Evolutionary conservation across 192 early-diverging fungal species (phyloP), one percentile per base, ranked within the genome.

Genomic region (Piromyces sp.): DNA sequence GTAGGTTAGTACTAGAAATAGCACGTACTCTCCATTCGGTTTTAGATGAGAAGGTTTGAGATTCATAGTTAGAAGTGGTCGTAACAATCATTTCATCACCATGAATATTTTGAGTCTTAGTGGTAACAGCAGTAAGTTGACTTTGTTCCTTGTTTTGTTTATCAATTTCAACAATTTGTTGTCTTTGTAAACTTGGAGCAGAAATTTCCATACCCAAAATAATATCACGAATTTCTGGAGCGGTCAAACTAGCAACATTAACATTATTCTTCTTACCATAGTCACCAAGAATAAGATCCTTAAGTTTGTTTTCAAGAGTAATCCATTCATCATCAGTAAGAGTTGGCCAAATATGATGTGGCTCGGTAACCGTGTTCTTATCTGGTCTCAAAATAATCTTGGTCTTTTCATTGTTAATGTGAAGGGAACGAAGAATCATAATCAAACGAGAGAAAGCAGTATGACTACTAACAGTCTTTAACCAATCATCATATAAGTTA

Each of bases 221-320:
- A 80, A 99, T 95, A 87, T 99, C 97, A 82, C 97, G 93, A 82
- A 99, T 95, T 90, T 99, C 97, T 7, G 96, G 96, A 38, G 93
- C 92, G 0, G 97, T 99, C 38, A 99, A 90, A 42, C 96, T 96
- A 22, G 96, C 95, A 30, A 97, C 96, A 80, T 97, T 98, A 81
- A 99, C 96, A 80, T 95, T 80, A 91, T 99, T 99, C 92, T 98
- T 98, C 88, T 98, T 99, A 86, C 97, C 97, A 84, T 98, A 99
- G 86, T 99, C 97, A 5, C 91, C 95, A 78, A 99, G 87, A 87
- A 99, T 99, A 86, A 99, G 86, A 87, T 99, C 97, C 90, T 97
- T 98, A 84, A 99, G 87, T 80, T 91, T 87, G 42, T 93, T 93
- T 90, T 99, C 97, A 9, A 98, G 96, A 86, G 93, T 93, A 82